phyloP scores from a whole-genome alignment of 306 rosid genomes.

The Rosa chinensis region DNA sequence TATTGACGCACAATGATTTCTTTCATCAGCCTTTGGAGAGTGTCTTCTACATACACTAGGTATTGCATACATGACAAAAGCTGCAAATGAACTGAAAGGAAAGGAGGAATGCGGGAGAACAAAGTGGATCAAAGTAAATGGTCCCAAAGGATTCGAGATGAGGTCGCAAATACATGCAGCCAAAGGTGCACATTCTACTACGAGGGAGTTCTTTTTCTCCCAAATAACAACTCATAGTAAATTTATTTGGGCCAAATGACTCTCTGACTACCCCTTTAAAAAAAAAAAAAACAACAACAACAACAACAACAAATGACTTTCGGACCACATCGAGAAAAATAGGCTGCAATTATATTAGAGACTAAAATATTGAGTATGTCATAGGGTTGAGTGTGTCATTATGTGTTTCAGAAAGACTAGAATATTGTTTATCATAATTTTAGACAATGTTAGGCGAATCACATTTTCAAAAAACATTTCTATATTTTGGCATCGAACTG shows the following conservation, averaged over 20 bases:
- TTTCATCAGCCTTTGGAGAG: slow-evolving; percentile 77
- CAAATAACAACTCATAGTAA: background rate
- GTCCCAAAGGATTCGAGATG: slow-evolving; percentile 87
- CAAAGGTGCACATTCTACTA: slow-evolving; percentile 50
- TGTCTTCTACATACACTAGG: slow-evolving; percentile 92
- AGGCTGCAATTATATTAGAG: background rate
- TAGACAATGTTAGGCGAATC: too few relatives aligned
- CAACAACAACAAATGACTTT: too few relatives aligned
- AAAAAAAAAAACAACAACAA: too few relatives aligned
- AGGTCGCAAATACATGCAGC: slow-evolving; percentile 91
- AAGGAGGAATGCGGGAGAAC: slow-evolving; percentile 38
- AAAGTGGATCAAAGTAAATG: slow-evolving; percentile 27
- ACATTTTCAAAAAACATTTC: too few relatives aligned
- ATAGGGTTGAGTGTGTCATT: too few relatives aligned
- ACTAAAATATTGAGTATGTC: too few relatives aligned
- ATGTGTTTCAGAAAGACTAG: too few relatives aligned
- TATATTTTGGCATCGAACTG: too few relatives aligned
- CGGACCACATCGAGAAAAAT: background rate
- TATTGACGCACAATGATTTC: slow-evolving; percentile 20
- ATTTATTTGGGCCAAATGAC: background rate
- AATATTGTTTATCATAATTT: too few relatives aligned
- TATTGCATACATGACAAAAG: slow-evolving; percentile 64
- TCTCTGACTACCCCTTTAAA: too few relatives aligned
- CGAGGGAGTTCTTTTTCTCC: slow-evolving; percentile 4
- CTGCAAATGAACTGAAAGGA: slow-evolving; percentile 74